Evolutionary conservation across 2,329 filamentous ascomycete genomes (phyloP).

Genomic region (Endocalyx cinctus): DNA sequence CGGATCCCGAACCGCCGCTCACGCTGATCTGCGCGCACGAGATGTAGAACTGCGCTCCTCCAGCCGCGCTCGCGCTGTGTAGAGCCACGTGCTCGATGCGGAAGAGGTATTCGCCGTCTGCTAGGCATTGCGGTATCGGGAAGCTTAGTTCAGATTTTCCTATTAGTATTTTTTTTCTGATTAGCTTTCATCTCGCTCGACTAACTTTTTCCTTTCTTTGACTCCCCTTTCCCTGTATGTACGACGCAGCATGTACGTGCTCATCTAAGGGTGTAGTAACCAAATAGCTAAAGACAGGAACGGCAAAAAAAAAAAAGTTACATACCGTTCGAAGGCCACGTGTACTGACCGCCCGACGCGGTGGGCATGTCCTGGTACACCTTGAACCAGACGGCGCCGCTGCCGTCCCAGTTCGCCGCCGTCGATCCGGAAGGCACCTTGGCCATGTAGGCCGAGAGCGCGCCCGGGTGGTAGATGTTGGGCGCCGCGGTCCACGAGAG

Average conservation of each 20-base stretch:
- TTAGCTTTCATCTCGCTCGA: too few relatives aligned
- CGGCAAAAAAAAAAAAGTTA: slow-evolving; percentile 2
- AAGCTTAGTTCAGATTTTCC: slow-evolving; percentile 23
- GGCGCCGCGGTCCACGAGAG: slow-evolving; percentile 37
- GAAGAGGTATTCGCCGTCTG: slow-evolving; percentile 33
- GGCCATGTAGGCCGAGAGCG: slow-evolving; percentile 36
- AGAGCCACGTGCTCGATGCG: slow-evolving; percentile 33
- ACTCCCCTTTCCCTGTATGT: too few relatives aligned
- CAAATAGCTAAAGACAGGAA: too few relatives aligned
- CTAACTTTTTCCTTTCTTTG: too few relatives aligned
- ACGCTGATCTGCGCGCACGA: slow-evolving; percentile 30
- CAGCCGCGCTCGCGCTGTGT: slow-evolving; percentile 24
- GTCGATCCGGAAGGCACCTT: slow-evolving; percentile 33
- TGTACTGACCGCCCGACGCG: slow-evolving; percentile 27
- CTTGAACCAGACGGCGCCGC: slow-evolving; percentile 38
- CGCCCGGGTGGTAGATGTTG: slow-evolving; percentile 34
- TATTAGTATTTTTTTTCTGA: too few relatives aligned
- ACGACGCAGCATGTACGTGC: too few relatives aligned
- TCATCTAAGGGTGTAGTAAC: too few relatives aligned
- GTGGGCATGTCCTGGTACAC: slow-evolving; percentile 35
- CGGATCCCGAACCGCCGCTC: slow-evolving; percentile 25
- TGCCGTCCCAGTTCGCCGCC: slow-evolving; percentile 32
- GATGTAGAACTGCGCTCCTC: slow-evolving; percentile 33
- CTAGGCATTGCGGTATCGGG: slow-evolving; percentile 28
- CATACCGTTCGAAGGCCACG: slow-evolving; percentile 33